Base-by-base conservation (phyloP, 305 asterid genomes). In the Fraxinus ornus region DNA sequence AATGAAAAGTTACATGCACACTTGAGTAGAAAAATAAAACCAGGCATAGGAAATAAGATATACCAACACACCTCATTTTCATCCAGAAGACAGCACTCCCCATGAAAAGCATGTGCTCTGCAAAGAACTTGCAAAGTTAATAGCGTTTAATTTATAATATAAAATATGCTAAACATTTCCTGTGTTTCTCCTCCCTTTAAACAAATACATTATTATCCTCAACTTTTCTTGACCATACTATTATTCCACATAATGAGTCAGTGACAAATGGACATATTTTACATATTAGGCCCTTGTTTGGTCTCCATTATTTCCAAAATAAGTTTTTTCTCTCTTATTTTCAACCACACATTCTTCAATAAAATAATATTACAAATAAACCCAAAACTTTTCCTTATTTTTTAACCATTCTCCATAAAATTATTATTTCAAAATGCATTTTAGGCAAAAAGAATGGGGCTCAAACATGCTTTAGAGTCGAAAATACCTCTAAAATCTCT, bases 21-120 rank as follows among this genome's bases (percentile, higher is more conserved):
- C 37, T 60, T 33, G 72, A 78, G 76, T 41, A 66, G 62, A 32
- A 77, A 77, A 17, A 26, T 19, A 57, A 57, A 55, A 68, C 37
- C 77, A 77, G 36, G 75, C 6, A 41, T 26, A 77, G 17, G 77
- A 70, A 41, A 83, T 19, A 72, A 76, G 57, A 76, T 39, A 57
- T 75, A 87, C 78, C 35, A 80, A 77, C 94, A 41, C 17, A 95
- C 99, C 98, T 93, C 98, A 75, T 95, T 94, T 87, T 95, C 98
- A 89, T 95, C 97, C 26, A 98, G 98, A 85, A 90, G 94, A 55
- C 90, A 62, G 91, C 86, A 83, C 99, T 95, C 84, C 99, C 98
- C 98, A 93, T 94, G 91, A 96, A 94, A 88, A 94, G 97, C 99
- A 94, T 93, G 91, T 95, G 98, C 87, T 96, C 98, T 96, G 97